A percentile compares a stretch with the other conserved stretches of the same genome.
phyloP scores from a whole-genome alignment of 768 basidiomycete genomes.

The Kwoniella europaea region DNA sequence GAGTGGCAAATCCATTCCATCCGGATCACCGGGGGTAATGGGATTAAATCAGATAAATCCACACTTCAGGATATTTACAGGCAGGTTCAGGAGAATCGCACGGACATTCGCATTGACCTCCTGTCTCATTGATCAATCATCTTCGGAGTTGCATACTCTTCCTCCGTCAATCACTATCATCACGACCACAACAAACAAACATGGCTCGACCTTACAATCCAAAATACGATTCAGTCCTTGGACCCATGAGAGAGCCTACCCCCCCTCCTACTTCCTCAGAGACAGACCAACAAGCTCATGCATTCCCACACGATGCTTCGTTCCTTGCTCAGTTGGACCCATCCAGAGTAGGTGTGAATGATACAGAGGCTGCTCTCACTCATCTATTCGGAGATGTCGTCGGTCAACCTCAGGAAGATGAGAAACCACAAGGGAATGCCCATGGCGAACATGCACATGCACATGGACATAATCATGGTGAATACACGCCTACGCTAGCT shows the following conservation, averaged over 20 bases:
- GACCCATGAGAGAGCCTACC: slow-evolving; percentile 6
- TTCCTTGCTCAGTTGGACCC: slow-evolving; percentile 9
- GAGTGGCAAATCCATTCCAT: no score
- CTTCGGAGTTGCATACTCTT: slow-evolving; percentile 6
- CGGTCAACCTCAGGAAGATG: neutral
- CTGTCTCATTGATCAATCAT: neutral
- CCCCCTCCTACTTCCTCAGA: neutral
- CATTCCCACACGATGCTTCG: slow-evolving; percentile 2
- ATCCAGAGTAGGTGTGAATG: neutral
- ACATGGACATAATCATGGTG: neutral
- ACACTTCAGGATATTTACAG: neutral
- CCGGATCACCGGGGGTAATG: neutral
- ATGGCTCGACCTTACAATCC: slow-evolving; percentile 8
- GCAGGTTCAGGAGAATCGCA: neutral
- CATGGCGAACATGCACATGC: neutral
- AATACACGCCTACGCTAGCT: slow-evolving; percentile 9
- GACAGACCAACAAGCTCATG: neutral
- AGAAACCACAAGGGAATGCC: neutral
- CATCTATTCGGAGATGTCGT: slow-evolving; percentile 12
- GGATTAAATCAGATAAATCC: slow-evolving; percentile 4
- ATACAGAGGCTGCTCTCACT: slow-evolving; percentile 11
- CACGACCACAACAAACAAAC: neutral
- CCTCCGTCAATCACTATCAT: neutral
- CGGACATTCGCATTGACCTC: slow-evolving; percentile 18
- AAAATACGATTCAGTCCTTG: slow-evolving; percentile 8